These are phyloP conservation scores for Aureobasidium sp. DNA, from an alignment of 2,329 filamentous ascomycete genomes.

Conservation along the genomic window DNA sequence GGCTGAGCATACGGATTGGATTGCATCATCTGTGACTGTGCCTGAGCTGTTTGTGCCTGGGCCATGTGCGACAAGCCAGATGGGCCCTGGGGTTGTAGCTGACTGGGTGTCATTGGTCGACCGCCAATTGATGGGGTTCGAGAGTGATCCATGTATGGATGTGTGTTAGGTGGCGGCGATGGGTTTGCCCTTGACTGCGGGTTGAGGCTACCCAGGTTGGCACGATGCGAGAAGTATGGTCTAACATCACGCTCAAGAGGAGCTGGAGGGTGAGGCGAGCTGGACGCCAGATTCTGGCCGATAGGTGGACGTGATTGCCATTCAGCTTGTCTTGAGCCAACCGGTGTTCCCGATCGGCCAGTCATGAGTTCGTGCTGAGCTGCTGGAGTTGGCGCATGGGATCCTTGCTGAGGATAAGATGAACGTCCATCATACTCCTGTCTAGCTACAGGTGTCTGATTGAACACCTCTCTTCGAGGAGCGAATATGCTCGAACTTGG, in stretches of 20 bases:
- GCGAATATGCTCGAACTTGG: neutral
- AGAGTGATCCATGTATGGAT: slow-evolving; percentile 21
- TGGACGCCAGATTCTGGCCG: slow-evolving; percentile 14
- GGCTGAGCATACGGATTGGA: slow-evolving; percentile 20
- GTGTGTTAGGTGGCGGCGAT: slow-evolving; percentile 25
- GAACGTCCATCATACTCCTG: slow-evolving; percentile 7
- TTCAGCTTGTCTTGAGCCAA: slow-evolving; percentile 16
- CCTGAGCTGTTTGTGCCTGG: slow-evolving; percentile 1
- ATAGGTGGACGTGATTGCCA: slow-evolving; percentile 18
- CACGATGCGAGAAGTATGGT: slow-evolving; percentile 23
- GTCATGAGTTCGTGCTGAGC: slow-evolving; percentile 11
- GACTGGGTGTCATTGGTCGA: slow-evolving; percentile 14
- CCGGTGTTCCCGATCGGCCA: slow-evolving; percentile 14
- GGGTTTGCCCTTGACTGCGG: slow-evolving; percentile 22
- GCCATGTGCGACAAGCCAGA: neutral
- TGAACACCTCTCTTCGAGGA: slow-evolving; percentile 7
- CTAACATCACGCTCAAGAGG: slow-evolving; percentile 23
- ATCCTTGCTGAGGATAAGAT: slow-evolving; percentile 4
- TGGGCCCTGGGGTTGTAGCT: slow-evolving; percentile 4
- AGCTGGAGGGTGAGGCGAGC: slow-evolving; percentile 17
- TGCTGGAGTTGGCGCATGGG: slow-evolving; percentile 3
- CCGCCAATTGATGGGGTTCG: slow-evolving; percentile 23
- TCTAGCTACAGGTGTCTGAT: slow-evolving; percentile 13
- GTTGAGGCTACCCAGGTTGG: slow-evolving; percentile 21
- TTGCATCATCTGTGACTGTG: slow-evolving; percentile 18